A percentile compares a stretch with the other conserved stretches of the same genome.
These are phyloP conservation scores for Argentina anserina DNA, from an alignment of 306 rosid genomes.

Conservation along the genomic window DNA sequence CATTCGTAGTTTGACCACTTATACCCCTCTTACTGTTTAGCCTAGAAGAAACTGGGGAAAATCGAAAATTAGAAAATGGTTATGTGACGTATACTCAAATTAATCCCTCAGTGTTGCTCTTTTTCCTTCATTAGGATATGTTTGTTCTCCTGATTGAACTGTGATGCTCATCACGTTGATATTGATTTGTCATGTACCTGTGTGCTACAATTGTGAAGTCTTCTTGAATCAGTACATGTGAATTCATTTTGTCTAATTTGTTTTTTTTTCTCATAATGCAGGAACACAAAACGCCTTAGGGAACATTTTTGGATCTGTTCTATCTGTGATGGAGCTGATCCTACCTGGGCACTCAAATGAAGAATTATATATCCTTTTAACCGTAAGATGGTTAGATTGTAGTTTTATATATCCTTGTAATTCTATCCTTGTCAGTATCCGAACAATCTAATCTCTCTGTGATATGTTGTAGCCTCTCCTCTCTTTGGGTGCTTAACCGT, in stretches of 20 bases:
- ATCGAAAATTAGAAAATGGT: not conserved
- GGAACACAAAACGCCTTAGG: not conserved
- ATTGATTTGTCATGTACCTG: not conserved
- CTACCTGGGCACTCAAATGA: not conserved
- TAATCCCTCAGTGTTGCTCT: not conserved
- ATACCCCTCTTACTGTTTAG: not conserved
- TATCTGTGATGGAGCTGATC: constrained; percentile 1
- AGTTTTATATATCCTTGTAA: constrained; percentile 20
- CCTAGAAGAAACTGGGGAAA: not conserved
- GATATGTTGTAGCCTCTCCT: not conserved
- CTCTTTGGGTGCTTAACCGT: constrained; percentile 29
- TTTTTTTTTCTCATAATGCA: constrained; percentile 4
- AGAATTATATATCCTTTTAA: constrained; percentile 21
- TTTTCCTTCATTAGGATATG: not conserved
- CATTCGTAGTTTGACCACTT: not conserved
- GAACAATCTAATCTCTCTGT: constrained; percentile 22
- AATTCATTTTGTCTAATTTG: not conserved
- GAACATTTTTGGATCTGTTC: not conserved
- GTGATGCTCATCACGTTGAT: not conserved
- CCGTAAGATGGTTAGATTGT: constrained; percentile 30
- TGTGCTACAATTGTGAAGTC: not conserved
- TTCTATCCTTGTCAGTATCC: constrained; percentile 20
- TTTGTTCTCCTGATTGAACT: too few relatives aligned
- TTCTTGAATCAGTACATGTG: not conserved
- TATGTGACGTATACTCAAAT: not conserved